Base-by-base conservation (phyloP, 73 alveolate species). In the Paramecium octaurelia region DNA sequence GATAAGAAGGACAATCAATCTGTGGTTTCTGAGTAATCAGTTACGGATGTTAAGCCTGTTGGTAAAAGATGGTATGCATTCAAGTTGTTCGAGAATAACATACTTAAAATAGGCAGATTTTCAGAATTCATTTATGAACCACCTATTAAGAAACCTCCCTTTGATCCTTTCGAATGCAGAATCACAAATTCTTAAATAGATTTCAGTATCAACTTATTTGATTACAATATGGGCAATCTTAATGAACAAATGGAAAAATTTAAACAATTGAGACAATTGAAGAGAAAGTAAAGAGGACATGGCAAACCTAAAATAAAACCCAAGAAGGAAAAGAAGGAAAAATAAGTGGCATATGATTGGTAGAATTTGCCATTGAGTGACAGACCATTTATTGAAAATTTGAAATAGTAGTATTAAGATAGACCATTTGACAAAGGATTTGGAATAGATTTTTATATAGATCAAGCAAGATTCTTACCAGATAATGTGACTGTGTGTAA, bases 401-500 rank as follows among this genome's bases (percentile, higher is more conserved):
- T 70, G 4, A 83, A 89, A 89, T 46, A 83, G 24, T 89, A 89
- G 64, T 89, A 89, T 89, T 88, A 93, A 38, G 96, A 70, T 43
- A 73, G 93, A 48, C 93, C 92, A 20, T 93, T 93, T 85, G 93
- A 93, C n/a, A 93, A 92, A 46, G 95, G 95, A 54, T 93, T 75
- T 76, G 99, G 99, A 44, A 86, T 97, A 18, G 99, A 97, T 73
- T 94, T 97, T 68, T 97, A 97, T 58, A 93, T 97, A n/a, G 99
- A 97, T 92, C 92, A 70, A 14, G 96, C 97, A 2, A 85, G 99
- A 58, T 97, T 96, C 64, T 86, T 96, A 20, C 99, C 99, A 29
- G 99, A 97, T 69, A 97, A 97, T 93, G 96, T 93, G 6, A 96
- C 98, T 6, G 95, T 94, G 8, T 83, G 98, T 27, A 97, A 95